These are phyloP conservation scores for Ceratocystis lukuohia DNA, from an alignment of 2,329 filamentous ascomycete species.

Conservation along the genomic window DNA sequence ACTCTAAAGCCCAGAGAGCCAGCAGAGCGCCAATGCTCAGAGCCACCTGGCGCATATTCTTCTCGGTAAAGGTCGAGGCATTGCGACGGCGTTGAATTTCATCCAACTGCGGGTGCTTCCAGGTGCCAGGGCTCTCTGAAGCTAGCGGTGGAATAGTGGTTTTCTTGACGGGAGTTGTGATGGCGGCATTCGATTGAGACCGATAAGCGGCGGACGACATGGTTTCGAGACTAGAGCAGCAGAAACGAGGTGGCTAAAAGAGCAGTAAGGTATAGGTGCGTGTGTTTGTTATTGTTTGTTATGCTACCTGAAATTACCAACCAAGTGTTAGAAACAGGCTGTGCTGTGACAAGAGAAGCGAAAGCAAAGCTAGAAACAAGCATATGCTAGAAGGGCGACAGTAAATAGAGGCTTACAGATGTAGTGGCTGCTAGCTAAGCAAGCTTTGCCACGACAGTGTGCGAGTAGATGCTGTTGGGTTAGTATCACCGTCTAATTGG, in stretches of 20 bases:
- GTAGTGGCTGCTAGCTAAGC: neutral
- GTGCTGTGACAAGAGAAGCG: neutral
- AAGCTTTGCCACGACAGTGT: no score
- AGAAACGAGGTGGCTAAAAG: neutral
- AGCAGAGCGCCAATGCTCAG: constrained; percentile 48
- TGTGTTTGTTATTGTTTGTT: neutral
- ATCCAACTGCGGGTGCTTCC: constrained; percentile 77
- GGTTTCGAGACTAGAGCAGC: neutral
- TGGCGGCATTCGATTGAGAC: neutral
- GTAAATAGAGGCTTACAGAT: neutral
- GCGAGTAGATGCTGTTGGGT: neutral
- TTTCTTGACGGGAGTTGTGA: constrained; percentile 32
- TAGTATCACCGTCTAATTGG: neutral
- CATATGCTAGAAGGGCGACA: neutral
- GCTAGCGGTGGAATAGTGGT: constrained; percentile 26
- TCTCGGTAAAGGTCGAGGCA: constrained; percentile 62
- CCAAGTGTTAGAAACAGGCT: neutral
- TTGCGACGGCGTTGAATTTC: constrained; percentile 76
- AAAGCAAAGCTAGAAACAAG: neutral
- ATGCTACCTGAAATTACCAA: neutral
- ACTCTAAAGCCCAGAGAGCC: constrained; percentile 28
- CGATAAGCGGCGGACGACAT: constrained; percentile 9
- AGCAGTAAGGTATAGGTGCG: no score
- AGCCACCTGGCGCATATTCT: constrained; percentile 56
- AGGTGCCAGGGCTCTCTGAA: constrained; percentile 58